Conservation (phyloP, 805 yeast species). For the Schwanniomyces occidentalis region DNA sequence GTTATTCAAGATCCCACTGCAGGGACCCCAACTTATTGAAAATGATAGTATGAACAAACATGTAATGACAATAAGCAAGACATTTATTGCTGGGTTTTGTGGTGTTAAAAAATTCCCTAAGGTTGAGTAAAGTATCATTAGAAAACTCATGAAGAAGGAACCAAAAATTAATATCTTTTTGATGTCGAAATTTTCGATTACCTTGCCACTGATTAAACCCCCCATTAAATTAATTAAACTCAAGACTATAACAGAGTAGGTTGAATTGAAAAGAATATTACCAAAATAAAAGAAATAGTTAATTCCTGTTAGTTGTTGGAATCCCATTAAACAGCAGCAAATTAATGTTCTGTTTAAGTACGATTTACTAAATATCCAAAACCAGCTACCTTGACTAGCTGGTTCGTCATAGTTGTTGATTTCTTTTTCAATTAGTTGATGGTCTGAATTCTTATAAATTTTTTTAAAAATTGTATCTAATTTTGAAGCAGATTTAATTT, state of each 20-base stretch:
- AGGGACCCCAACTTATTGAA: slow-evolving; percentile 35
- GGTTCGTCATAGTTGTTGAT: not conserved
- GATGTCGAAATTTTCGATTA: slow-evolving; percentile 13
- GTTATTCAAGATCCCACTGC: slow-evolving; percentile 23
- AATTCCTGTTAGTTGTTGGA: slow-evolving; percentile 37
- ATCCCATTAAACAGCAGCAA: slow-evolving; percentile 27
- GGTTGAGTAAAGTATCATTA: slow-evolving; percentile 15
- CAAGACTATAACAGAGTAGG: slow-evolving; percentile 16
- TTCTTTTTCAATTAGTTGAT: slow-evolving; percentile 2
- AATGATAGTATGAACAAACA: slow-evolving; percentile 20
- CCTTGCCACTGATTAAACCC: slow-evolving; percentile 15
- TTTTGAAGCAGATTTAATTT: not conserved
- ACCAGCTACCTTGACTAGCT: not conserved
- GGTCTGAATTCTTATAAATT: slow-evolving; percentile 2
- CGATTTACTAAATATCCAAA: not conserved
- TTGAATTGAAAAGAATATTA: slow-evolving; percentile 19
- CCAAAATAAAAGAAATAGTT: slow-evolving; percentile 35
- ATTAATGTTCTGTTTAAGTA: slow-evolving; percentile 7
- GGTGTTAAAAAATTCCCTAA: slow-evolving; percentile 8
- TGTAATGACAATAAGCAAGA: slow-evolving; percentile 15
- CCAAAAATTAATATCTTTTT: slow-evolving; percentile 13
- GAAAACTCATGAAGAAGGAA: slow-evolving; percentile 13
- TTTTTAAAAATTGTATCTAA: slow-evolving; percentile 1
- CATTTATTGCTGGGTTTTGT: slow-evolving; percentile 2
- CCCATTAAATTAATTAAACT: slow-evolving; percentile 21